Evolutionary conservation across 2,329 filamentous ascomycete species (phyloP).

Genomic region (Ophiostoma ulmi): DNA sequence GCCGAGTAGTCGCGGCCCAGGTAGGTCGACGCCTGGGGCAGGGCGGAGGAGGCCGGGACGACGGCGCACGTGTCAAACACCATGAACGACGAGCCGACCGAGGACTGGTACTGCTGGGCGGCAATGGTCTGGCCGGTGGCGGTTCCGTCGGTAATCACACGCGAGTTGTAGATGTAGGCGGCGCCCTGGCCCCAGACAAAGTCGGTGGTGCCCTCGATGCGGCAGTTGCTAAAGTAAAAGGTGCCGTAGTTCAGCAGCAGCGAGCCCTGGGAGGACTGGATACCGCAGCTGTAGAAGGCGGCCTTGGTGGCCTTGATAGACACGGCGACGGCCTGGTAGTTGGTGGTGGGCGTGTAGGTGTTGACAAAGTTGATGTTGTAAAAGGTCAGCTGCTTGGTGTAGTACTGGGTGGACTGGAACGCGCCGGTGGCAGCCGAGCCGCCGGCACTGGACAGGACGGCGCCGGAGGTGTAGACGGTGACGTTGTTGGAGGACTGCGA

Average conservation of each 20-base stretch:
- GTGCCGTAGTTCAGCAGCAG: conserved; percentile 31
- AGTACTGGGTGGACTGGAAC: conserved; percentile 41
- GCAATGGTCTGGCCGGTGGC: conserved; percentile 33
- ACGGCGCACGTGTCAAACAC: conserved; percentile 39
- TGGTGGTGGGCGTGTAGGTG: conserved; percentile 30
- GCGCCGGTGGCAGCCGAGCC: conserved; percentile 42
- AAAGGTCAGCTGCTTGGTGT: conserved; percentile 43
- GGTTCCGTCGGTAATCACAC: conserved; percentile 35
- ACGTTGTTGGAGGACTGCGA: conserved; percentile 38
- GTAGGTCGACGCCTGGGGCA: conserved; percentile 41
- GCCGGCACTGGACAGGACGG: conserved; percentile 37
- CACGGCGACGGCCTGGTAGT: conserved; percentile 31
- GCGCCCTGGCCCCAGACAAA: conserved; percentile 23
- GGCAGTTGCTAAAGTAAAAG: conserved; percentile 35
- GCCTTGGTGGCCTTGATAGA: conserved; percentile 35
- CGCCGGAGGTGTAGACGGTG: conserved; percentile 36
- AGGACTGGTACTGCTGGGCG: conserved; percentile 33
- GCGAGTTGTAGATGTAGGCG: conserved; percentile 34
- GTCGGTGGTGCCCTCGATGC: conserved; percentile 34
- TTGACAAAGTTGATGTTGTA: conserved; percentile 47
- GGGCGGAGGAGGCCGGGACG: conserved; percentile 43
- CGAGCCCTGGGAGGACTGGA: conserved; percentile 33
- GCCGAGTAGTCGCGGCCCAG: conserved; percentile 46
- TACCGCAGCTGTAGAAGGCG: conserved; percentile 30
- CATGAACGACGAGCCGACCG: conserved; percentile 29